Base-by-base conservation (phyloP, 768 basidiomycete species). In the Cubamyces sp. region DNA sequence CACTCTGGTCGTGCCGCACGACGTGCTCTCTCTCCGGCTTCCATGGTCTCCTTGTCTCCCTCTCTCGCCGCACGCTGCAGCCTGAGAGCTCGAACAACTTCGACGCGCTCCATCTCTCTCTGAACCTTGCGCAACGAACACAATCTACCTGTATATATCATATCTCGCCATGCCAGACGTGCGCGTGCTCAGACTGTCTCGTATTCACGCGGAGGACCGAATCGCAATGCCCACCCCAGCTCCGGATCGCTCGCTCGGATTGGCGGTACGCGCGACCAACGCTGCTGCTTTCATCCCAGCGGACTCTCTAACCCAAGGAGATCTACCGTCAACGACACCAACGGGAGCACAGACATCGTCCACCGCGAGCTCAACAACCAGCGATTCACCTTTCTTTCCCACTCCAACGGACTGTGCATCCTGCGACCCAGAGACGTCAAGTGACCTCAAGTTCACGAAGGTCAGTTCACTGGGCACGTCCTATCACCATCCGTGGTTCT, bases 361-460 rank as follows among this genome's bases (percentile, higher is more conserved):
- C 19, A 43, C 55, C 4, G 12, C 59, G 11, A 57, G 49, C 43
- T 51, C 61, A n/a, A 34, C 34, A 11, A 64, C 63, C 0, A 51
- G 30, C 14, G 54, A 60, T 4, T 14, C 42, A 1, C 63, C 63
- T 7, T 60, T 60, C 49, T 64, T 64, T 26, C 63, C 63, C 5
- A n/a, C 51, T 1, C 57, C 62, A 5, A 54, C 56, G 9, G 25
- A 58, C 41, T 26, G 34, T 6, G 34, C 41, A 16, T 26, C 21
- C n/a, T 51, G 62, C 18, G 51, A 34, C 15, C 25, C 15, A 3
- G 37, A 53, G 43, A 28, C 54, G 16, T 25, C 12, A 3, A 23
- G 39, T 21, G 51, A 19, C 14, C 28, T 45, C 19, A 19, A 55
- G 18, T 59, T 34, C 42, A 64, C 57, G 3, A 64, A 64, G 62